Conservation (phyloP, 2,329 filamentous ascomycete genomes). For the Torrubiellomyces zombiae region DNA sequence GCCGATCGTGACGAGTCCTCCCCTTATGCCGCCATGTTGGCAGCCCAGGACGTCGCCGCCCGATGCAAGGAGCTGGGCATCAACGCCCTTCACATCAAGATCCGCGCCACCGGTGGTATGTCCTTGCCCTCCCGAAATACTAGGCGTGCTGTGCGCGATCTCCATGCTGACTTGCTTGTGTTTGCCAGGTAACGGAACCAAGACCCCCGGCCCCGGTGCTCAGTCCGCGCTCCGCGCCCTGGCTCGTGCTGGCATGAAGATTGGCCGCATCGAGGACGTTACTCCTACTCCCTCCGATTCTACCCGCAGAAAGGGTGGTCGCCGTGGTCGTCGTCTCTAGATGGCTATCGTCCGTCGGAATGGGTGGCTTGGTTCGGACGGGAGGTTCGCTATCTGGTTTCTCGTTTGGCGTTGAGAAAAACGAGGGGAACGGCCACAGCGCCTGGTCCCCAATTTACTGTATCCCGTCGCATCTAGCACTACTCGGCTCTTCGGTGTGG, state of each 20-base stretch:
- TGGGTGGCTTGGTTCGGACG: slow-evolving; percentile 16
- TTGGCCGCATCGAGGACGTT: slow-evolving; percentile 98
- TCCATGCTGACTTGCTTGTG: slow-evolving; percentile 4
- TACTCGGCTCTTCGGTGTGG: slow-evolving; percentile 8
- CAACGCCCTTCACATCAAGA: slow-evolving; percentile 99
- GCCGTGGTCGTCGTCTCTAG: slow-evolving; percentile 99
- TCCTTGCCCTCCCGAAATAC: slow-evolving; percentile 7
- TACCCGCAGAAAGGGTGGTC: slow-evolving; percentile 99
- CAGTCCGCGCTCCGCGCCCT: slow-evolving; percentile 98
- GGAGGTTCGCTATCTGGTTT: slow-evolving; percentile 30
- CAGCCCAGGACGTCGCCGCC: slow-evolving; percentile 90
- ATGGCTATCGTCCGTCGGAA: slow-evolving; percentile 18
- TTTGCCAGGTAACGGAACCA: slow-evolving; percentile 78
- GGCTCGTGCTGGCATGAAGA: slow-evolving; percentile 98
- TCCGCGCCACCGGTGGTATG: slow-evolving; percentile 93
- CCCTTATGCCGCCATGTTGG: slow-evolving; percentile 99
- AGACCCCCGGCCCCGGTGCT: slow-evolving; percentile 97
- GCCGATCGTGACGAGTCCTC: slow-evolving; percentile 99
- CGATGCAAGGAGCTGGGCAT: slow-evolving; percentile 59
- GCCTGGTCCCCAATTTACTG: slow-evolving; percentile 46
- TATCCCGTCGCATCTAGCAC: slow-evolving; percentile 27
- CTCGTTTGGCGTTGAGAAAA: slow-evolving; percentile 51
- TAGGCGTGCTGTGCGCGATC: not conserved
- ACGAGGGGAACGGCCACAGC: slow-evolving; percentile 54
- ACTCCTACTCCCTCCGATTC: slow-evolving; percentile 98